Base-by-base conservation (phyloP, 768 basidiomycete species). In the Lactarius tabidus region DNA sequence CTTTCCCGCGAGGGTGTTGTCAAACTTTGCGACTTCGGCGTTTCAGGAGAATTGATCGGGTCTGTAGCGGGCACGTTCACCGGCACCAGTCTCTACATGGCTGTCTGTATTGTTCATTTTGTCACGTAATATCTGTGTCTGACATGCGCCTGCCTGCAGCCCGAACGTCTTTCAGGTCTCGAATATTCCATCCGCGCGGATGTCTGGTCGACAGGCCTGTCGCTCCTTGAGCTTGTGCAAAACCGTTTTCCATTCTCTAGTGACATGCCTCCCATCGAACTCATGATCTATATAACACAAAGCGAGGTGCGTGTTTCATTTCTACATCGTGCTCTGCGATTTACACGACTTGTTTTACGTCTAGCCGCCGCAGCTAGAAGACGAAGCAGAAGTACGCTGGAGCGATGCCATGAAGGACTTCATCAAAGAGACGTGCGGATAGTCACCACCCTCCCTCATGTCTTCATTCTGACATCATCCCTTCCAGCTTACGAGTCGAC, bases 51-150 rank as follows among this genome's bases (percentile, higher is more conserved):
- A 76, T 83, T 99, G 28, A 87, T 98, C 71, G 87, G 90, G 72
- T 93, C 91, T 58, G 76, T 91, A 67, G 97, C 97, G 18, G 92
- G 91, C 60, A 98, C 97, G 1, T 98, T 98, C 73, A 98, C 96
- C 1, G 97, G 97, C 8, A 98, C 96, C 52, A 94, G 94, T 74
- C 90, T 92, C 70, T 99, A 98, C 77, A 98, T 98, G 96, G 95
- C 97, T 69, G 96, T 98, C 72, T 76, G 95, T 85, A 33, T 29
- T 45, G 31, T 45, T 59, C 36, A 52, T 7, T 23, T 9, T 52
- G 51, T 62, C 56, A 66, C 68, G 60, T 41, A 56, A 64, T 64
- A 57, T 45, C 38, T 52, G 28, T 33, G 6, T 55, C 69, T 70
- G 31, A 69, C 64, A 62, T 59, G 64, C 62, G 43, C 45, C 23